Base-by-base conservation (phyloP, 306 rosid species). In the Acacia acuminata region DNA sequence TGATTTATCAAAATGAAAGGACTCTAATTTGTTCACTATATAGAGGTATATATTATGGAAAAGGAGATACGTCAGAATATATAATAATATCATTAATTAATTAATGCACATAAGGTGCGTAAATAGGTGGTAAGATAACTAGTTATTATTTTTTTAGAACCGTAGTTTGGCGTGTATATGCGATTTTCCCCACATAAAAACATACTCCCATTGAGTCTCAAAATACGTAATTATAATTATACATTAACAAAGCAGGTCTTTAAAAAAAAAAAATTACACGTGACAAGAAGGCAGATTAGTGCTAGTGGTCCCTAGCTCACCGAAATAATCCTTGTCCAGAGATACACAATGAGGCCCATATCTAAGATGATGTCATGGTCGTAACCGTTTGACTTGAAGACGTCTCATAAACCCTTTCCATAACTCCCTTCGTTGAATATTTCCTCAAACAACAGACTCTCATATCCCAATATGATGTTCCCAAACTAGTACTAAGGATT, bases 341-440 rank as follows among this genome's bases (percentile, higher is more conserved):
- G 85, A 81, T 84, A 84, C 73, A 76, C 40, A 32, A 64, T 24
- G 75, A 76, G 87, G 22, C 58, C 92, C 92, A 87, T 87, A 82
- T 85, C 90, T 72, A 51, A 45, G 79, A 66, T 93, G 91, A 87
- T 85, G 92, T 90, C 91, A 91, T 71, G 87, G 88, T 88, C 91
- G 85, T 86, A 91, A 91, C 94, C 92, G 94, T 88, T 91, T 90
- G 92, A 93, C 94, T 87, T 45, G 72, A 68, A 77, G 76, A 83
- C 92, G 77, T 76, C 61, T 32, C 60, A 77, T 67, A 82, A 78
- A 78, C 86, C 86, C 83, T 79, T 85, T 34, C 89, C 88, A 77
- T 86, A 86, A 88, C 89, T 55, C 82, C n/a, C 32, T 24, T 42
- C 74, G 77, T 92, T 89, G 88, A 89, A 91, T 77, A 76, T n/a